Conservation (phyloP, 208 protist species). For the Entamoeba moshkovskii region DNA sequence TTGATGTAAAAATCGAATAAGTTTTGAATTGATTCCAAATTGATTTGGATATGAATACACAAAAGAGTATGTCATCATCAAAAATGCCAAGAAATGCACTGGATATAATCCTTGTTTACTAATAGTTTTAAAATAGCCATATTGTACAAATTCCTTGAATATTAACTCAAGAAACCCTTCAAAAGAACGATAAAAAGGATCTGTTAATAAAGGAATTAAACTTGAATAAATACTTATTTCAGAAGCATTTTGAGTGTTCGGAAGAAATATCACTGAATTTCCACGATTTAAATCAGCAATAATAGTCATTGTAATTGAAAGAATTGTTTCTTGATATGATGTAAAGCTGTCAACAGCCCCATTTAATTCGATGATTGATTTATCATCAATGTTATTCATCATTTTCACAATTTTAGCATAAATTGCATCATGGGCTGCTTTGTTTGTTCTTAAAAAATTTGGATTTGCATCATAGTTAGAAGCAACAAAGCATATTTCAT, state of each 20-base stretch:
- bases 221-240: slow-evolving; percentile 20
- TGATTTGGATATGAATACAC: neutral
- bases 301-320: neutral
- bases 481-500: neutral
- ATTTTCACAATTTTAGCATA: neutral
- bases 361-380: neutral
- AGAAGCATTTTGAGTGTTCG: neutral
- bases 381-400: neutral
- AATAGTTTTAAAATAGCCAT: slow-evolving; percentile 54
- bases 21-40: neutral
- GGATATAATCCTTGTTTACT: neutral
- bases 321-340: neutral
- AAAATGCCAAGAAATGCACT: neutral
- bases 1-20: neutral
- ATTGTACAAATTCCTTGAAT: slow-evolving; percentile 74
- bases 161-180: slow-evolving; percentile 61
- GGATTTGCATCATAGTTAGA: neutral
- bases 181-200: slow-evolving; percentile 71
- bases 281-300: neutral
- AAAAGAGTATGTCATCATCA: neutral
- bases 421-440: neutral
- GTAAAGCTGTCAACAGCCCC: neutral
- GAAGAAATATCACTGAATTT: neutral
- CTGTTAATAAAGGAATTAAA: slow-evolving; percentile 65
- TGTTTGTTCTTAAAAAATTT: neutral